Evolutionary conservation across 2,329 filamentous ascomycete genomes (phyloP).

Genomic region (Beauveria asiatica): DNA sequence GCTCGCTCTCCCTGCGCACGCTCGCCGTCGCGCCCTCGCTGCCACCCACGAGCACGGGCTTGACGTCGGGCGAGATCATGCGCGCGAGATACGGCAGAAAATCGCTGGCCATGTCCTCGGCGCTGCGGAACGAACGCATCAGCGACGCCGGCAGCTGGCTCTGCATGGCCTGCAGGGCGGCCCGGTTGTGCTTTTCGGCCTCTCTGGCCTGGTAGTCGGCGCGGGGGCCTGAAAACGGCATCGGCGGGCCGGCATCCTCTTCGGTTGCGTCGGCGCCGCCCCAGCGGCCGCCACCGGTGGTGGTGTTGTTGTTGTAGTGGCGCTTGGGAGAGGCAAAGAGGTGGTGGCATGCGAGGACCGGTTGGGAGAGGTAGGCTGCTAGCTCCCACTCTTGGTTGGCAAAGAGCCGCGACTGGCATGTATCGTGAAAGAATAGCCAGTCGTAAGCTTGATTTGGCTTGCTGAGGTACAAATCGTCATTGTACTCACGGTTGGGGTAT

Average conservation of each 20-base stretch:
- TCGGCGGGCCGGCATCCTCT: constrained; percentile 41
- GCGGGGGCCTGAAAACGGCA: constrained; percentile 73
- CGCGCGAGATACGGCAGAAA: constrained; percentile 77
- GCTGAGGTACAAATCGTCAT: constrained; percentile 83
- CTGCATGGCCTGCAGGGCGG: constrained; percentile 66
- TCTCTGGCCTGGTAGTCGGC: constrained; percentile 79
- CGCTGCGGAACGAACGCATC: constrained; percentile 68
- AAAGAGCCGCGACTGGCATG: constrained; percentile 68
- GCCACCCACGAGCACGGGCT: constrained; percentile 75
- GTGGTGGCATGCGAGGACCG: constrained; percentile 81
- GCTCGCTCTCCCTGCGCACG: constrained; percentile 80
- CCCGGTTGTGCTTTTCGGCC: constrained; percentile 67
- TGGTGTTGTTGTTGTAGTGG: constrained; percentile 29
- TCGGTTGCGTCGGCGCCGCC: constrained; percentile 34
- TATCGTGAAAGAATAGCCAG: constrained; percentile 92
- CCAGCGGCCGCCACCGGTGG: constrained; percentile 35
- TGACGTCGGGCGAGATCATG: constrained; percentile 81
- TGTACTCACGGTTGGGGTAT: constrained; percentile 81
- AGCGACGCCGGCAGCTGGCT: constrained; percentile 62
- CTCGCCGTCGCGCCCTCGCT: constrained; percentile 64
- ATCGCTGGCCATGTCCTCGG: constrained; percentile 69
- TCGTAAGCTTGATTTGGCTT: constrained; percentile 86
- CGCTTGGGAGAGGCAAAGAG: constrained; percentile 71
- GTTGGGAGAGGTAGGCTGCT: constrained; percentile 74
- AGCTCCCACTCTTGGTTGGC: constrained; percentile 91